Conservation (phyloP, 2,329 filamentous ascomycete species). For the Cercospora citrullina region DNA sequence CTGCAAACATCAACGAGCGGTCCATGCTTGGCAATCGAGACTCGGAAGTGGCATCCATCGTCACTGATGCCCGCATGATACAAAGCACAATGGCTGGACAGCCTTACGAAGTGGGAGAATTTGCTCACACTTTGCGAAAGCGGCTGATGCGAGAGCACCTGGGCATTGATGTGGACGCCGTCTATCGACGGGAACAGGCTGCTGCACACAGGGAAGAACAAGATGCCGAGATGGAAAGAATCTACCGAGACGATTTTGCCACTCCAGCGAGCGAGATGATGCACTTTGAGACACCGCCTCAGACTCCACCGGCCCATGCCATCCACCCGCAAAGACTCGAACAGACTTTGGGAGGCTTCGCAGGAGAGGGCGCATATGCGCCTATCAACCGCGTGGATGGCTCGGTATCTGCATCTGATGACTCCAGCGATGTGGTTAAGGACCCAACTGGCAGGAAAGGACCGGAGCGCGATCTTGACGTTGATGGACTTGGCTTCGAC, state of each 20-base stretch:
- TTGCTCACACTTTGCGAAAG: constrained; percentile 88
- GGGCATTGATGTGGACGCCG: constrained; percentile 90
- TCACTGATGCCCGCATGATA: constrained; percentile 90
- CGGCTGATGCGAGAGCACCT: constrained; percentile 95
- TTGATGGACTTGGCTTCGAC: constrained; percentile 75
- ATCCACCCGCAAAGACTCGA: constrained; percentile 33
- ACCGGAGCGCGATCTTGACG: constrained; percentile 64
- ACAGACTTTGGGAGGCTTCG: constrained; percentile 19
- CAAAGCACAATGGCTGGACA: constrained; percentile 87
- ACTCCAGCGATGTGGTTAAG: constrained; percentile 16
- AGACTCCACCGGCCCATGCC: constrained; percentile 34
- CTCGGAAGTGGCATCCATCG: constrained; percentile 85
- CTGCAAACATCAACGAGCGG: constrained; percentile 97
- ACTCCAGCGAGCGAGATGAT: constrained; percentile 2
- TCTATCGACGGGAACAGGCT: constrained; percentile 48
- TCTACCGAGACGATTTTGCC: constrained; percentile 34
- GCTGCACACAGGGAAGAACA: constrained; percentile 50
- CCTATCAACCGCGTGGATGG: constrained; percentile 23
- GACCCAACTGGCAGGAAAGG: constrained; percentile 20
- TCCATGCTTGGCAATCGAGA: constrained; percentile 92
- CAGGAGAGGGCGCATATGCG: constrained; percentile 14
- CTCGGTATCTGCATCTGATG: constrained; percentile 22
- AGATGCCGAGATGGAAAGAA: constrained; percentile 57
- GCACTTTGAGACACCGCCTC: constrained; percentile 35
- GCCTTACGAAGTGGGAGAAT: constrained; percentile 86